Conservation (phyloP, 106 monocot genomes). For the Chionographis japonica region DNA sequence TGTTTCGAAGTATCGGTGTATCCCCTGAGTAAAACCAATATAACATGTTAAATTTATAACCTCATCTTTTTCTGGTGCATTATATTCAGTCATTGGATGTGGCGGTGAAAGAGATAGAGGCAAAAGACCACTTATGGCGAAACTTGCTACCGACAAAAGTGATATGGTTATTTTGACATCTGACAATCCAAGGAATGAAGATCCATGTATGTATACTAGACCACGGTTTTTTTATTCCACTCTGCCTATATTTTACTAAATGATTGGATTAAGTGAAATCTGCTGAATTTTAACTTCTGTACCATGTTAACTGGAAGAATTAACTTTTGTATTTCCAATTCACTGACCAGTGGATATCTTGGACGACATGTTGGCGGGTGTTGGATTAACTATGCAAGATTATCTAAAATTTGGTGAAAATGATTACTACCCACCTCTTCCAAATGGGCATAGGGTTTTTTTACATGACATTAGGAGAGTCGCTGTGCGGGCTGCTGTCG, state of each 20-base stretch:
- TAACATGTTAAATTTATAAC: too few relatives aligned
- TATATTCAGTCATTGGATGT: conserved; percentile 80
- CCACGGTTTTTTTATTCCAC: background rate
- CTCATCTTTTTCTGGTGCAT: background rate
- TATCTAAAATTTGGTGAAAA: conserved; percentile 87
- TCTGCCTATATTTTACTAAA: background rate
- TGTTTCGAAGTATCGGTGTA: too few relatives aligned
- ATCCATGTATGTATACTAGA: conserved; percentile 62
- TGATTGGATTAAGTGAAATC: too few relatives aligned
- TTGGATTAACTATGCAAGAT: conserved; percentile 97
- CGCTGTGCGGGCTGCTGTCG: conserved; percentile 90
- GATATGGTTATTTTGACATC: conserved; percentile 94
- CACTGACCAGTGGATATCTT: conserved; percentile 77
- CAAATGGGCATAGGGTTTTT: conserved; percentile 92
- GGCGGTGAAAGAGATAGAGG: conserved; percentile 84
- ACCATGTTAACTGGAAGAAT: background rate
- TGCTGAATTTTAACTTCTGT: background rate
- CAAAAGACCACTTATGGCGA: conserved; percentile 89
- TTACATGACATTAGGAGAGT: conserved; percentile 94
- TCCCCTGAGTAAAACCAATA: too few relatives aligned
- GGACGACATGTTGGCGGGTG: conserved; percentile 94
- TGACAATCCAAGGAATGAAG: conserved; percentile 88
- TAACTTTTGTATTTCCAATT: conserved; percentile 1
- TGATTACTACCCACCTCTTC: conserved; percentile 88
- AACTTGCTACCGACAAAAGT: conserved; percentile 95